Base-by-base conservation (phyloP, 163 green algal species). In the Volvox carteri region DNA sequence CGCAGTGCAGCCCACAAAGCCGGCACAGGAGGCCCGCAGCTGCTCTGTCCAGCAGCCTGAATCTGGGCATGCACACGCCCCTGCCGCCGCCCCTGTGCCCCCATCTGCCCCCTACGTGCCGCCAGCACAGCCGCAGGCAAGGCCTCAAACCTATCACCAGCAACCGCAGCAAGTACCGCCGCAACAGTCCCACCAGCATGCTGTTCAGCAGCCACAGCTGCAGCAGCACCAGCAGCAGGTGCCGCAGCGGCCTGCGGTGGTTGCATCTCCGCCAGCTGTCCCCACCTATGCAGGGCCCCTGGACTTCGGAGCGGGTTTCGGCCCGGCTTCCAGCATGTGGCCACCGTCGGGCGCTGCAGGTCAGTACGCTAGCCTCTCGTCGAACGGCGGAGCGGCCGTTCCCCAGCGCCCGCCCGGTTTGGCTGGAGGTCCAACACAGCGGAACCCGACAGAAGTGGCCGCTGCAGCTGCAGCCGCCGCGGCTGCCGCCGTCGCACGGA, bases 261-360 rank as follows among this genome's bases (percentile, higher is more conserved):
- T 58, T 9, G 23, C 78, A 18, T 16, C 80, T 4, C 18, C 62
- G 1, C 25, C 62, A 8, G 58, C 58, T 1, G 58, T 76, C 21
- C 78, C 42, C 1, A 70, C 62, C 16, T 87, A 70, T 19, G 62
- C 80, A 0, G 62, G 62, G 0, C 62, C 80, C 33, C 39, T 78
- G 60, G 80, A 87, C 33, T 87, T 87, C 19, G 80, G 80, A 44
- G 80, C 80, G 0, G 80, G 80, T 21, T 87, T 87, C 14, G 80
- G 80, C 0, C n/a, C 80, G 14, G 80, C 56, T 4, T 68, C 52
- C n/a, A 23, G 25, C 2, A 62, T 42, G 23, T 74, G 77, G 77
- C 50, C 52, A 16, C 50, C 75, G 16, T 33, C 77, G n/a, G 23
- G 46, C 33, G 75, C 16, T 37, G 30, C 25, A 1, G 50, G 48